These are phyloP conservation scores for Panaeolus papilionaceus DNA, from an alignment of 768 basidiomycete genomes.

Conservation along the genomic window DNA sequence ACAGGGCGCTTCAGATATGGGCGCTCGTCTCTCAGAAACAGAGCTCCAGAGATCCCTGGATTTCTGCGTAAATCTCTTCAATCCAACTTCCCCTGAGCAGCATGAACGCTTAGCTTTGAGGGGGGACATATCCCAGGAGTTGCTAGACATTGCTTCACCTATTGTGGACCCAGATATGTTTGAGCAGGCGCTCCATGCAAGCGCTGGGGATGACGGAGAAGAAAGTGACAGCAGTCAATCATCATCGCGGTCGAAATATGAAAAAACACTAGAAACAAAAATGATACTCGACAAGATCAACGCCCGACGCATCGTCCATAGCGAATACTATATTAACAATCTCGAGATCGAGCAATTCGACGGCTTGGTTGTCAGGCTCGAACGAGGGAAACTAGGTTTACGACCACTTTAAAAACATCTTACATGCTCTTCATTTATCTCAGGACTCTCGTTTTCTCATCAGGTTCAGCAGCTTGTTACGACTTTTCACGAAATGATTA, in stretches of 20 bases:
- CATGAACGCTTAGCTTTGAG: constrained; percentile 47
- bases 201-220: neutral
- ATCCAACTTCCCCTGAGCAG: constrained; percentile 68
- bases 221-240: constrained; percentile 24
- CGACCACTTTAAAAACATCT: constrained; percentile 20
- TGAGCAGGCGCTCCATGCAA: constrained; percentile 35
- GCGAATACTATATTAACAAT: constrained; percentile 72
- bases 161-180: constrained; percentile 50
- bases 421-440: constrained; percentile 9
- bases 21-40: constrained; percentile 68
- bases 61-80: constrained; percentile 78
- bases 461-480: neutral
- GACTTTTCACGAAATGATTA: constrained; percentile 10
- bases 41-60: constrained; percentile 80
- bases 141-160: constrained; percentile 61
- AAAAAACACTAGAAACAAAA: constrained; percentile 47
- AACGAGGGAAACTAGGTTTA: constrained; percentile 63
- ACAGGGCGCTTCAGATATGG: constrained; percentile 82
- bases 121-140: constrained; percentile 38
- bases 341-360: constrained; percentile 68
- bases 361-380: constrained; percentile 64
- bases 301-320: constrained; percentile 70
- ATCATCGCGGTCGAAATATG: constrained; percentile 39
- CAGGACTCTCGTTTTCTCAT: constrained; percentile 1
- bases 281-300: constrained; percentile 74